Evolutionary conservation across 2,329 filamentous ascomycete genomes (phyloP).

Genomic region (Paecilomyces fulvus): DNA sequence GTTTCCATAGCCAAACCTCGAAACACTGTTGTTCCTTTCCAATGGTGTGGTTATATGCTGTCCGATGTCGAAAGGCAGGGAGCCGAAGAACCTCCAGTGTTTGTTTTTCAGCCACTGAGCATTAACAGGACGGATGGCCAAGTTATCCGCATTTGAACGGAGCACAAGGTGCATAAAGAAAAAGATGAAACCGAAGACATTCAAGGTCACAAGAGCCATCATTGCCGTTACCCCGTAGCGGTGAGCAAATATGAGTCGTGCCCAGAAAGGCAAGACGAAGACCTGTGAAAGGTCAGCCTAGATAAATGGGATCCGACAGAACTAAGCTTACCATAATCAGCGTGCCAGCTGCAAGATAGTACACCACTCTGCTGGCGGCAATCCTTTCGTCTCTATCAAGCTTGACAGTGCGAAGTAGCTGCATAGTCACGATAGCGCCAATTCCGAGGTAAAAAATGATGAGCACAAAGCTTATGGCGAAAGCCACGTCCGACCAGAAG

Average conservation of each 20-base stretch:
- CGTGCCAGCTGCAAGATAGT: constrained; percentile 14
- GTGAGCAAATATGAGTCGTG: constrained; percentile 2
- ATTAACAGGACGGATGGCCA: constrained; percentile 5
- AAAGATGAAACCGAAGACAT: constrained; percentile 15
- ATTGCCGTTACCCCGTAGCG: constrained; percentile 6
- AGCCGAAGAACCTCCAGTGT: constrained; percentile 7
- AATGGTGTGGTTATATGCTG: constrained; percentile 11
- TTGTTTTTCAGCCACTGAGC: constrained; percentile 2
- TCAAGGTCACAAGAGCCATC: constrained; percentile 15
- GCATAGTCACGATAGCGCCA: constrained; percentile 8
- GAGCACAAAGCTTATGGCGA: constrained; percentile 9
- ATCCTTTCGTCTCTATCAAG: constrained; percentile 14
- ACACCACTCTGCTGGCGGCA: constrained; percentile 15
- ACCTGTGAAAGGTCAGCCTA: constrained; percentile 4
- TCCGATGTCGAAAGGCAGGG: constrained; percentile 7
- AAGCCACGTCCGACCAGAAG: constrained; percentile 14
- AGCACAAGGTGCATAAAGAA: constrained; percentile 15
- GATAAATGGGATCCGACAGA: neutral
- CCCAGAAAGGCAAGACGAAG: constrained; percentile 15
- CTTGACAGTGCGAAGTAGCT: constrained; percentile 11
- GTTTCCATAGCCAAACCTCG: neutral
- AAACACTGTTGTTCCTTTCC: constrained; percentile 5
- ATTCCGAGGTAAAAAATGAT: constrained; percentile 11
- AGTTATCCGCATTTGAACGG: constrained; percentile 12
- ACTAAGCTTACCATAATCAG: constrained; percentile 14